These are phyloP conservation scores for Kwoniella europaea DNA, from an alignment of 768 basidiomycete genomes.

Conservation along the genomic window DNA sequence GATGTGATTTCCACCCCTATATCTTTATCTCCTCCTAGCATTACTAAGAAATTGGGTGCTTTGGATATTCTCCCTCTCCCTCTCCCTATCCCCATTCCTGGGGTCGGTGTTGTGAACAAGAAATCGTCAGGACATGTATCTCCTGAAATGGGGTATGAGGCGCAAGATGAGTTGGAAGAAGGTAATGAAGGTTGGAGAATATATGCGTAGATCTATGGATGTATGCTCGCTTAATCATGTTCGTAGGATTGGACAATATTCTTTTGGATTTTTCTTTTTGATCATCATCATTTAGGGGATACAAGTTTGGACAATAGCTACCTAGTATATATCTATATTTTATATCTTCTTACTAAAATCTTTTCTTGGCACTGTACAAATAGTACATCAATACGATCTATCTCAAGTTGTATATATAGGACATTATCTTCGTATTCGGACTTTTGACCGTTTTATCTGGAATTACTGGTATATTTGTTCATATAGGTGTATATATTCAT, in stretches of 20 bases:
- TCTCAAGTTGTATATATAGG: not conserved
- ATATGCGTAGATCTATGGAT: not conserved
- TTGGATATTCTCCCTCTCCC: not conserved
- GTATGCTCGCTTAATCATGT: too few relatives aligned
- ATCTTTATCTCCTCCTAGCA: slow-evolving; percentile 15
- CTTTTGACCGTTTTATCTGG: not conserved
- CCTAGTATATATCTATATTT: not conserved
- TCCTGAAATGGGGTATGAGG: not conserved
- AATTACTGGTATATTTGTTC: too few relatives aligned
- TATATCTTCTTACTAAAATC: not conserved
- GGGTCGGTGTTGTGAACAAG: not conserved
- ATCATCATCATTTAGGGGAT: not conserved
- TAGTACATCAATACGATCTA: not conserved
- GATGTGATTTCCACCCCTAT: slow-evolving; percentile 13
- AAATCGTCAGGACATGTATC: not conserved
- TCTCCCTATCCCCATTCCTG: too few relatives aligned
- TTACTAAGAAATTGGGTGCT: slow-evolving; percentile 1
- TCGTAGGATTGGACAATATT: not conserved
- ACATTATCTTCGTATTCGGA: not conserved
- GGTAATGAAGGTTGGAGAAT: slow-evolving; percentile 1
- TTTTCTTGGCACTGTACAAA: too few relatives aligned
- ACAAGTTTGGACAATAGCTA: not conserved
- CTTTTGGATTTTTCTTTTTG: not conserved
- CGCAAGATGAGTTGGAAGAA: not conserved
- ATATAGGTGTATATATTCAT: too few relatives aligned